These are phyloP conservation scores for Gastrolobium villosum DNA, from an alignment of 306 rosid genomes.

Conservation along the genomic window DNA sequence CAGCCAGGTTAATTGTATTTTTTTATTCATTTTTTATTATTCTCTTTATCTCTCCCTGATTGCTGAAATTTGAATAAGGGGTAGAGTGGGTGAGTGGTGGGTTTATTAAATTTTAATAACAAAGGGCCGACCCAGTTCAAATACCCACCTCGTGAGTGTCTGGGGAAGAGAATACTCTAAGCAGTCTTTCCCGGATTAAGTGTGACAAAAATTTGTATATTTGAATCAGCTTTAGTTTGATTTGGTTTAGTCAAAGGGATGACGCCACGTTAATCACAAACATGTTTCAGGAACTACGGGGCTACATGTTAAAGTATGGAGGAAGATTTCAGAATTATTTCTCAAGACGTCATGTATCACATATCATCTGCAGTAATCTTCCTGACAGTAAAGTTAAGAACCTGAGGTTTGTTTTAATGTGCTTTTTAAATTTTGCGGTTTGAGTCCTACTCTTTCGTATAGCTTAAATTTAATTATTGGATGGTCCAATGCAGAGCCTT, in stretches of 20 bases:
- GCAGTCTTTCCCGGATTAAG: too few relatives aligned
- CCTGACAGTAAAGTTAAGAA: slow-evolving; percentile 81
- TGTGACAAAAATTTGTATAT: neutral
- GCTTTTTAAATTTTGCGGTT: slow-evolving; percentile 29
- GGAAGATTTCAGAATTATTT: slow-evolving; percentile 92
- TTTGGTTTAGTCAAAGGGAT: slow-evolving; percentile 2
- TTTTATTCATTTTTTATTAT: neutral
- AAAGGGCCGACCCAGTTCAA: too few relatives aligned
- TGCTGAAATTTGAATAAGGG: slow-evolving; percentile 10
- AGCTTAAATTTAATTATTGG: slow-evolving; percentile 40
- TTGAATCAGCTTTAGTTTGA: neutral
- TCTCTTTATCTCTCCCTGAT: slow-evolving; percentile 20
- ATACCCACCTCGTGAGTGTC: too few relatives aligned
- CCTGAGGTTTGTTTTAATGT: slow-evolving; percentile 64
- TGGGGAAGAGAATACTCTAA: too few relatives aligned
- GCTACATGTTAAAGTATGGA: slow-evolving; percentile 83
- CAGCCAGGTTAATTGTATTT: slow-evolving; percentile 65
- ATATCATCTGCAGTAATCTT: slow-evolving; percentile 91
- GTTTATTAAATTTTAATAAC: slow-evolving; percentile 3
- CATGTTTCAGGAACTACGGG: slow-evolving; percentile 79
- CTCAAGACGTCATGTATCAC: slow-evolving; percentile 81
- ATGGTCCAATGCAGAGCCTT: slow-evolving; percentile 70
- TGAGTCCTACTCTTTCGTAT: neutral
- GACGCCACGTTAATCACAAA: slow-evolving; percentile 9
- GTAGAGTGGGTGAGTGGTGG: neutral